Conservation (phyloP, 2,329 filamentous ascomycete genomes). For the Bisporella sp. region DNA sequence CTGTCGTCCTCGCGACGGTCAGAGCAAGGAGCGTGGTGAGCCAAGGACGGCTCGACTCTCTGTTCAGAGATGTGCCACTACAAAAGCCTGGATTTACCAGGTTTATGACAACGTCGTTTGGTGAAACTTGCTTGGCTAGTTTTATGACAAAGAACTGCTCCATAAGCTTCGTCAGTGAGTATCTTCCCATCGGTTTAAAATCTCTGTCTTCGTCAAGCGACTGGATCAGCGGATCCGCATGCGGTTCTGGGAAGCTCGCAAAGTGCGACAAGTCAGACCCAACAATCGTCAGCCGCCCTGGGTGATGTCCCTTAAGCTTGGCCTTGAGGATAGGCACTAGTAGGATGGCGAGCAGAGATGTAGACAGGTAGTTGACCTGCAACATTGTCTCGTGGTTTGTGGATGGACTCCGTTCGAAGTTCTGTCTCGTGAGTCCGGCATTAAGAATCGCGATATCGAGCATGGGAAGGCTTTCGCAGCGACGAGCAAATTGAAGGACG, state of each 20-base stretch:
- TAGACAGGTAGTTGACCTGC: constrained; percentile 29
- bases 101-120: constrained; percentile 31
- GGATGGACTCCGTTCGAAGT: constrained; percentile 10
- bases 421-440: constrained; percentile 28
- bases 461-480: constrained; percentile 28
- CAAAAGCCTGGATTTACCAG: constrained; percentile 29
- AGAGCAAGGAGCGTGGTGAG: constrained; percentile 27
- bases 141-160: constrained; percentile 31
- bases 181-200: constrained; percentile 21
- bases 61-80: constrained; percentile 29
- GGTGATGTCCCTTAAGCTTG: constrained; percentile 1
- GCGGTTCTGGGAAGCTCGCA: constrained; percentile 23
- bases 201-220: constrained; percentile 27
- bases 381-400: constrained; percentile 34
- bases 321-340: constrained; percentile 23
- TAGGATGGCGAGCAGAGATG: constrained; percentile 19
- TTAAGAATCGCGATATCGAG: constrained; percentile 41
- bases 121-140: constrained; percentile 30
- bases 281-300: constrained; percentile 12
- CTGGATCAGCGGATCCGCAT: constrained; percentile 20
- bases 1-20: constrained; percentile 25
- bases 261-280: constrained; percentile 14
- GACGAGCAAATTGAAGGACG: constrained; percentile 33
- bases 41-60: constrained; percentile 20
- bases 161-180: constrained; percentile 28